Conservation (phyloP, 169 alveolate species). For the Eimeria necatrix region DNA sequence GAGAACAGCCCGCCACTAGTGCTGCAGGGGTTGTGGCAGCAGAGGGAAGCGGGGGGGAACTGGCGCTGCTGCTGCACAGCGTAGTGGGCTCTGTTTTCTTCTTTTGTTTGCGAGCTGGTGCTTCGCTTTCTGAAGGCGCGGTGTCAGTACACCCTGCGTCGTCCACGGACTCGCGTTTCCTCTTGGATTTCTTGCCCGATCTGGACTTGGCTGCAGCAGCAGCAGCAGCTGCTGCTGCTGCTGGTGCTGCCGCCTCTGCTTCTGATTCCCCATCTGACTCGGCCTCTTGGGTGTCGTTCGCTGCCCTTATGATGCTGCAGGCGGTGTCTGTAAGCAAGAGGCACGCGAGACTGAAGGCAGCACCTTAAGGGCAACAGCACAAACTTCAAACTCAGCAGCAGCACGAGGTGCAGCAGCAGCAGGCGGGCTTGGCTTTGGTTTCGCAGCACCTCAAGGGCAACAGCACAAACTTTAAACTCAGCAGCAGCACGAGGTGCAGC, state of each 20-base stretch:
- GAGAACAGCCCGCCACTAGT: background rate
- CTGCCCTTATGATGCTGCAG: slow-evolving; percentile 27
- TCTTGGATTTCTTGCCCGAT: background rate
- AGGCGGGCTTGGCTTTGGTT: background rate
- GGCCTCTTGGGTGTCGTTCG: background rate
- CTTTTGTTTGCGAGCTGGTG: background rate
- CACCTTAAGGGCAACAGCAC: background rate
- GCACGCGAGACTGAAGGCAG: background rate
- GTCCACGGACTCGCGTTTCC: background rate
- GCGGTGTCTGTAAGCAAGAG: slow-evolving; percentile 14
- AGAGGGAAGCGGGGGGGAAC: background rate
- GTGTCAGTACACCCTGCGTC: background rate
- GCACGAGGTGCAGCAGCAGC: background rate
- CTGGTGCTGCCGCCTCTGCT: slow-evolving; percentile 32
- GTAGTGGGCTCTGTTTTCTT: background rate
- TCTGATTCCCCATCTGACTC: slow-evolving; percentile 25
- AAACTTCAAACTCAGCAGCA: background rate
- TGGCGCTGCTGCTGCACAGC: background rate
- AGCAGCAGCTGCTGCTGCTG: slow-evolving; percentile 26
- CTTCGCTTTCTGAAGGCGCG: background rate
- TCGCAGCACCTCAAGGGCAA: background rate
- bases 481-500: slow-evolving; percentile 22
- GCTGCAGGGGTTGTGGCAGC: background rate
- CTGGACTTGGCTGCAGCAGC: slow-evolving; percentile 7
- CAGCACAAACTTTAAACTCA: background rate